Evolutionary conservation across 2,329 filamentous ascomycete species (phyloP).

Genomic region (Rhytidhysteron rufulum): DNA sequence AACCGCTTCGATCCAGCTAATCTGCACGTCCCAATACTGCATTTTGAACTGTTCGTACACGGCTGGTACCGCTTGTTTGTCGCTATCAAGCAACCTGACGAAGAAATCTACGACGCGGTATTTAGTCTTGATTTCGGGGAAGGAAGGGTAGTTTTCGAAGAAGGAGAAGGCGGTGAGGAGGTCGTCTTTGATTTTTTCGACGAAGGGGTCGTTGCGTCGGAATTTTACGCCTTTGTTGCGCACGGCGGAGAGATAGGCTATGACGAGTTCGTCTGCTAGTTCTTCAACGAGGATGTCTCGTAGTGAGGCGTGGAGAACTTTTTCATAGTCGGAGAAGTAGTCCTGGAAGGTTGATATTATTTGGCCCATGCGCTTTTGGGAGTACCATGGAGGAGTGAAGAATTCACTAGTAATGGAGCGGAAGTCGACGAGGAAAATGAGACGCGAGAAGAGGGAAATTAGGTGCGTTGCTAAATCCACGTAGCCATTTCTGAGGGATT

Average conservation of each 20-base stretch:
- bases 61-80: constrained; percentile 69
- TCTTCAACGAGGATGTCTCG: constrained; percentile 92
- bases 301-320: constrained; percentile 79
- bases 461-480: constrained; percentile 94
- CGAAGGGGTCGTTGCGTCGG: constrained; percentile 78
- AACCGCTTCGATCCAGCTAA: constrained; percentile 93
- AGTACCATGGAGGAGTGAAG: constrained; percentile 90
- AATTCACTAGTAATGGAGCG: constrained; percentile 76
- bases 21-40: constrained; percentile 88
- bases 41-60: constrained; percentile 81
- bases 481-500: constrained; percentile 79
- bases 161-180: constrained; percentile 86
- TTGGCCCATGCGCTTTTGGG: constrained; percentile 79
- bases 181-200: constrained; percentile 91
- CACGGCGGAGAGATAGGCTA: constrained; percentile 77
- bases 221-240: constrained; percentile 91
- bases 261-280: constrained; percentile 84
- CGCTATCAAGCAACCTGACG: constrained; percentile 68
- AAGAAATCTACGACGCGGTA: constrained; percentile 91
- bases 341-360: constrained; percentile 95
- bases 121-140: constrained; percentile 77
- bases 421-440: constrained; percentile 92
- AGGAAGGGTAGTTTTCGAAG: constrained; percentile 58
- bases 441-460: constrained; percentile 76
- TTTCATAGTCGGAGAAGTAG: constrained; percentile 83